Evolutionary conservation across 2,329 filamentous ascomycete species (phyloP), one percentile per base, ranked within the genome.

Genomic region (Aspergillus pseudonomiae): DNA sequence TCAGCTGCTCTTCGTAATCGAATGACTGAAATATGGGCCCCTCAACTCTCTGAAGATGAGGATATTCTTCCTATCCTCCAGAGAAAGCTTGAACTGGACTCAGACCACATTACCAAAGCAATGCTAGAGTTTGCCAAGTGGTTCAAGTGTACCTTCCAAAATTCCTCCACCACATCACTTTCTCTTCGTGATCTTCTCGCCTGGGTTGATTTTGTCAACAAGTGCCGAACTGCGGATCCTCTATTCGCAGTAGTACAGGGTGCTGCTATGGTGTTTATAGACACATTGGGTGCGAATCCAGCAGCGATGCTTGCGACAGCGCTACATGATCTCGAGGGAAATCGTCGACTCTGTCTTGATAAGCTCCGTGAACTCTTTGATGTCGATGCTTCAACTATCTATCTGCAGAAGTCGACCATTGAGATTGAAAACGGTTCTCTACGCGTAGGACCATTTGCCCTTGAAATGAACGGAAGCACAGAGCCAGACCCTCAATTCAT

Each of bases 21-120:
- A 64, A 97, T 99, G 76, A 99, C 95, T 0, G 95, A 99, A 78
- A 97, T 99, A 10, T 99, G 95, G 95, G 95, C 98, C 0, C 93
- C 95, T 1, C 87, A 94, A 1, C 81, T 98, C 63, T 93, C 93
- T 1, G 91, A 94, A 64, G 86, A 88, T 58, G 89, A 93, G 34
- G 96, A 99, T 74, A 89, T 98, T 39, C 80, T 93, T 24, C 91
- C 96, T 50, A 99, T 99, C 68, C 88, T 98, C 19, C 82, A 85
- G 58, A 88, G 89, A 14, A 97, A 96, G 75, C 83, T 99, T 21
- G 78, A 79, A 4, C 75, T 82, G 0, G 78, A 81, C 19, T 83
- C 86, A 7, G 84, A 85, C 66, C 73, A 82, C 1, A 84, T 91
- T 67, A 88, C 93, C 0, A 81, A 82, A 41, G 81, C 87, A 6